These are phyloP conservation scores for Aspergillus sp. DNA, from an alignment of 2,329 filamentous ascomycete species.

Conservation along the genomic window DNA sequence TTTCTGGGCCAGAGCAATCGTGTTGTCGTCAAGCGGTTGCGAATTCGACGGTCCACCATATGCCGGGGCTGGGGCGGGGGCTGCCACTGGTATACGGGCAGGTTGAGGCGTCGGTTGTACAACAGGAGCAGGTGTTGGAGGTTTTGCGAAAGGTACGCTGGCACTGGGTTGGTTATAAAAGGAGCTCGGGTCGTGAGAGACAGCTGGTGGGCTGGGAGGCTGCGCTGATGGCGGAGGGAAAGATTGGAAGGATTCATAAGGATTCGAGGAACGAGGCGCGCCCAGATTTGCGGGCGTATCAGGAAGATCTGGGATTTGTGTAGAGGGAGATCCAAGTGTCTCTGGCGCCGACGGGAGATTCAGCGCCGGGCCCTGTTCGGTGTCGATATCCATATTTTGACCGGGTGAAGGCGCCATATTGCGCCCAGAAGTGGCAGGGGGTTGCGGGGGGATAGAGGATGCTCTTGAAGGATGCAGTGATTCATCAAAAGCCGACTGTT, in stretches of 20 bases:
- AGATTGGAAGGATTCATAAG: constrained; percentile 33
- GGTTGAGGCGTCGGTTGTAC: constrained; percentile 9
- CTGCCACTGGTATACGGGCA: constrained; percentile 17
- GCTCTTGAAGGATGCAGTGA: constrained; percentile 47
- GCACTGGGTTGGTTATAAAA: constrained; percentile 17
- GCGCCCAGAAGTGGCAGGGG: constrained; percentile 13
- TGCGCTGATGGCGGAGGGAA: constrained; percentile 35
- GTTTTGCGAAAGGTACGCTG: constrained; percentile 16
- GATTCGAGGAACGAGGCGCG: constrained; percentile 6
- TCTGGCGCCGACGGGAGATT: constrained; percentile 36
- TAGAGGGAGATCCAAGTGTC: constrained; percentile 26
- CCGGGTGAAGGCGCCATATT: constrained; percentile 20
- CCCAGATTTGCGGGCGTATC: constrained; percentile 24
- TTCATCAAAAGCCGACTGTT: constrained; percentile 45
- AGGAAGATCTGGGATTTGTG: constrained; percentile 23
- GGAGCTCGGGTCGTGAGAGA: constrained; percentile 15
- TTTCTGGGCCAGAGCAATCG: constrained; percentile 79
- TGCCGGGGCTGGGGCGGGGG: constrained; percentile 12
- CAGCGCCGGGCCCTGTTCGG: constrained; percentile 23
- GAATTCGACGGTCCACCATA: constrained; percentile 15
- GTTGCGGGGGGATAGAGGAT: constrained; percentile 33
- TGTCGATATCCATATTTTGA: constrained; percentile 31
- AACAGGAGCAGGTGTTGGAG: constrained; percentile 12
- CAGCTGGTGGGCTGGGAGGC: constrained; percentile 15
- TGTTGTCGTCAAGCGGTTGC: constrained; percentile 59